Percentiles rank a stretch among this genome's conserved stretches.
Conservation (phyloP, 1,284 basidiomycete genomes). For the Hemileia vastatrix region DNA sequence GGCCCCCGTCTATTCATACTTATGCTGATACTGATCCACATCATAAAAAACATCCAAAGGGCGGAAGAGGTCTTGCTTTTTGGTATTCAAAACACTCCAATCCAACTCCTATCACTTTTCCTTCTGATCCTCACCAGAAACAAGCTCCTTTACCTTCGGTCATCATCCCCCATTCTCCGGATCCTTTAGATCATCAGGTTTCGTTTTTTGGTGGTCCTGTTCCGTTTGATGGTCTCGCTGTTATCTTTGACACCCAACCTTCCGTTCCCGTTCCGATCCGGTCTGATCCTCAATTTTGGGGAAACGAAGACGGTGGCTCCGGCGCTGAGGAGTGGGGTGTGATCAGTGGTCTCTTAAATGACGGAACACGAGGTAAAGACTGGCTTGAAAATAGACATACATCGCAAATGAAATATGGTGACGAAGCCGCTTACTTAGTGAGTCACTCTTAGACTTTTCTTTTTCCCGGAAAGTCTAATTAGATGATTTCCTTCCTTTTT, state of each 20-base stretch:
- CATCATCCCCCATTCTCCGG: conserved; percentile 20
- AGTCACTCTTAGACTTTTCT: too few species aligned
- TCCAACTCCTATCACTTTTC: conserved; percentile 25
- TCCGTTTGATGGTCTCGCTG: conserved; percentile 37
- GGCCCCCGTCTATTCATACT: conserved; percentile 20
- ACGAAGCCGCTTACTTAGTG: conserved; percentile 35
- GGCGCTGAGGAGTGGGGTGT: conserved; percentile 31
- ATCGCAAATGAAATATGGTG: conserved; percentile 21
- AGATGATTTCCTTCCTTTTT: background rate
- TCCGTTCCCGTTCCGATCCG: conserved; percentile 30
- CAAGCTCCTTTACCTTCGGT: conserved; percentile 22
- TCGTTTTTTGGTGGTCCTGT: conserved; percentile 37
- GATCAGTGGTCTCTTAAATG: conserved; percentile 37
- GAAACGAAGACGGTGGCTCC: conserved; percentile 17
- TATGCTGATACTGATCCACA: conserved; percentile 22
- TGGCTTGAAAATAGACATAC: conserved; percentile 33
- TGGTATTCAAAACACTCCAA: conserved; percentile 36
- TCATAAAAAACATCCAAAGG: conserved; percentile 20
- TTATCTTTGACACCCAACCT: conserved; percentile 37
- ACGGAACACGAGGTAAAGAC: conserved; percentile 28
- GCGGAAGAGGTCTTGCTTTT: conserved; percentile 38
- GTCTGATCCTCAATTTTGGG: conserved; percentile 29
- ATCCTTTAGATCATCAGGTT: conserved; percentile 29
- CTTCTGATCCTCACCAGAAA: conserved; percentile 22
- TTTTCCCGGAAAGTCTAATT: too few species aligned